Conservation (phyloP, 495 filamentous ascomycete species). For the Hypoxylon trugodes region DNA sequence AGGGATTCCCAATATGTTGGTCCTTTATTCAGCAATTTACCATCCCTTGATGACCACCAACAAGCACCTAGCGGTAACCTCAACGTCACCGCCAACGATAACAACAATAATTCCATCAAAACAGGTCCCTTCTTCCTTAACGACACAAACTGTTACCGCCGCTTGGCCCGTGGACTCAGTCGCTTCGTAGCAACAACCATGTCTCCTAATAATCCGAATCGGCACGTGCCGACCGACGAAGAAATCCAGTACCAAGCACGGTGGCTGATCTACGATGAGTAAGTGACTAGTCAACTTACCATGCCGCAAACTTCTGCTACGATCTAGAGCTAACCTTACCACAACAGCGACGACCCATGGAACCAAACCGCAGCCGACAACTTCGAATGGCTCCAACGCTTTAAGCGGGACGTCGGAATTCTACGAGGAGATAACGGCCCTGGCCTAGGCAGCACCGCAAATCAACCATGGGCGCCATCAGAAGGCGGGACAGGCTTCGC, state of each 20-base stretch:
- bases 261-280: slow-evolving; percentile 66
- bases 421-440: slow-evolving; percentile 53
- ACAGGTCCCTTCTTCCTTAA: slow-evolving; percentile 53
- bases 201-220: slow-evolving; percentile 62
- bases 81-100: no score
- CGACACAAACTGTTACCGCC: slow-evolving; percentile 64
- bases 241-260: slow-evolving; percentile 64
- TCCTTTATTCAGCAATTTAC: slow-evolving; percentile 11
- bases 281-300: slow-evolving; percentile 19
- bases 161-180: slow-evolving; percentile 56
- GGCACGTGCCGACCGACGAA: slow-evolving; percentile 61
- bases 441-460: slow-evolving; percentile 47
- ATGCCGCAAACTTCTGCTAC: background rate
- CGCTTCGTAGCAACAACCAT: slow-evolving; percentile 58
- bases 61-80: background rate
- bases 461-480: slow-evolving; percentile 47
- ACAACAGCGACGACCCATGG: slow-evolving; percentile 69
- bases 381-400: slow-evolving; percentile 71
- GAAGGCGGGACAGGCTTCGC: slow-evolving; percentile 59
- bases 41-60: background rate
- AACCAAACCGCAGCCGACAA: slow-evolving; percentile 81
- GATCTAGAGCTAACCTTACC: slow-evolving; percentile 42
- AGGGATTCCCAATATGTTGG: slow-evolving; percentile 25
- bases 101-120: slow-evolving; percentile 35
- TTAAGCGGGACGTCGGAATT: slow-evolving; percentile 72